Evolutionary conservation across 176 grass and related monocot species (phyloP), one percentile per base, ranked within the genome.

Genomic region (Oryza officinalis): DNA sequence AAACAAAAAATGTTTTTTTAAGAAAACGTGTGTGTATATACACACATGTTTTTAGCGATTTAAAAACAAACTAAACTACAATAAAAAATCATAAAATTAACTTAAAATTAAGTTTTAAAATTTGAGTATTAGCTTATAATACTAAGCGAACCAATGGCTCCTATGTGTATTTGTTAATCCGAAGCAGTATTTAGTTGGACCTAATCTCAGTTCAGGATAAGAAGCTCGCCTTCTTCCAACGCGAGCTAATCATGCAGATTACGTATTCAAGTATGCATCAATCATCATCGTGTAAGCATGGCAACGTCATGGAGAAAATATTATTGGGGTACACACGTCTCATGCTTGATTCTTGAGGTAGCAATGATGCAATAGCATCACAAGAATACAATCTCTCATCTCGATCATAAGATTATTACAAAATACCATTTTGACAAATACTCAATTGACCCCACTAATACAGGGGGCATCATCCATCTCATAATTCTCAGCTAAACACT

Each of bases 241-340:
- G 4, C n/a, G 15, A 63, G 5, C 69, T 71, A 60, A 35, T 47
- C 74, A 71, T 26, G 26, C 74, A 78, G 66, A 71, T 85, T 35
- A 27, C 22, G 5, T 8, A 32, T 30, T 35, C 43, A 49, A 73
- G 18, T 6, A 73, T 35, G 27, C 66, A 67, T 57, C 52, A 22
- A 57, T 54, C 22, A 14, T 52, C 33, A 32, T 30, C 8, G 14
- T 57, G 26, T 32, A 46, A 3, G 30, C 38, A 79, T 80, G 5
- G 27, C 65, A 33, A 30, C 12, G 32, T 27, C 28, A 38, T 46
- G 1, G 32, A n/a, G 25, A 25, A 61, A 41, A 2, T 0, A 80
- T 57, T 44, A 37, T 61, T 46, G 46, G 52, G 11, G 10, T 5
- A 64, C 0, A 27, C 38, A 40, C 77, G 25, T 74, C 20, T 83